Evolutionary conservation across 2,329 filamentous ascomycete species (phyloP).

Genomic region (Rasamsonia emersonii): DNA sequence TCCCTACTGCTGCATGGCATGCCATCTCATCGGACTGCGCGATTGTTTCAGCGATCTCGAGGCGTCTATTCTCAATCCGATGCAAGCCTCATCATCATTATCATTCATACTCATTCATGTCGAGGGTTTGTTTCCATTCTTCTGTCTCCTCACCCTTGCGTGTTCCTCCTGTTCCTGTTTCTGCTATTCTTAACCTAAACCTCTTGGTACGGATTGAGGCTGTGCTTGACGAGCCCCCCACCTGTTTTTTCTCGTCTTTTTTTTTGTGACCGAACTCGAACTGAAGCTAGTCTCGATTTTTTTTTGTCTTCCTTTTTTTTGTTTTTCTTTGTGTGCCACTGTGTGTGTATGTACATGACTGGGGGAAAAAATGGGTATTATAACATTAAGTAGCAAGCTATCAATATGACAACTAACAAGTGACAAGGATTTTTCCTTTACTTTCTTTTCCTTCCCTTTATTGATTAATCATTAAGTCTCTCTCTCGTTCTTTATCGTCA

Average conservation of each 20-base stretch:
- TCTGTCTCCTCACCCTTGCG: not conserved
- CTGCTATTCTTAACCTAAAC: too few species aligned
- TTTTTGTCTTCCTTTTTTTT: conserved; percentile 1
- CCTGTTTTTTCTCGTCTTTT: too few species aligned
- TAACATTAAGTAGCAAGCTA: too few species aligned
- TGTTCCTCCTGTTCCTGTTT: too few species aligned
- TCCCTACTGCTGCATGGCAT: not conserved
- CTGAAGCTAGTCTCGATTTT: too few species aligned
- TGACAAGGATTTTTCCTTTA: too few species aligned
- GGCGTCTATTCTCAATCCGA: not conserved
- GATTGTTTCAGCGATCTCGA: not conserved
- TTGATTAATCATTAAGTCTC: conserved; percentile 1
- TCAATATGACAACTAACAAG: too few species aligned
- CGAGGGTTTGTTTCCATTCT: not conserved
- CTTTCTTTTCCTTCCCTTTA: not conserved
- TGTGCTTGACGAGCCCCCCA: not conserved
- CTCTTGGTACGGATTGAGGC: too few species aligned
- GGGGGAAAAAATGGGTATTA: too few species aligned
- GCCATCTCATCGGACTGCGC: not conserved
- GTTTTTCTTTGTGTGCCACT: not conserved
- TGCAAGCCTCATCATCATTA: not conserved
- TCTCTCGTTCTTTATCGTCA: conserved; percentile 1
- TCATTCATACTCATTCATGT: too few species aligned
- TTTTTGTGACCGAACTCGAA: too few species aligned
- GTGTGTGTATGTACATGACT: conserved; percentile 4